Base-by-base conservation (phyloP, 441 rosid species). In the Cnidoscolus chayamansa region DNA sequence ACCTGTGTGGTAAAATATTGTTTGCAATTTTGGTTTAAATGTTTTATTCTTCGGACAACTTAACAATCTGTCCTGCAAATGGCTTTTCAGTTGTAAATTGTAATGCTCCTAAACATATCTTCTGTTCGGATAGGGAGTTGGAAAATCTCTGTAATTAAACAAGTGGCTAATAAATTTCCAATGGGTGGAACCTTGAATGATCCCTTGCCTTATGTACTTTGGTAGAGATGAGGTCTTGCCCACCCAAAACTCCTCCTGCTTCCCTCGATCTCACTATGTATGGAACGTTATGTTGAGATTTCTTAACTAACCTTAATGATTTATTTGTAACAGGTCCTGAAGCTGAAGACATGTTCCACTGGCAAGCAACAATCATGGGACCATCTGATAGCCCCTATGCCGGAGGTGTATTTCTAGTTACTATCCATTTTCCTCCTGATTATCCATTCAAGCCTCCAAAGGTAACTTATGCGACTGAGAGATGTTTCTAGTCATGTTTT, bases 361-460 rank as follows among this genome's bases (percentile, higher is more conserved):
- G 94, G 94, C 94, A 89, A 86, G 92, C 94, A 73, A 87, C 94
- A 56, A 89, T 89, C 6, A 89, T 85, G 94, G 92, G 94, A 56
- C 94, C 94, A 59, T 3, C 86, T 4, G 92, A 89, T 59, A 89
- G 94, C 70, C 94, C 92, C 45, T 89, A 84, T 79, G 57, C 89
- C 4, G 94, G 94, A 48, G 94, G 94, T 57, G 84, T 89, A 4
- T 89, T 89, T 72, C 84, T 86, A 70, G 85, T 89, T 30, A 70
- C 90, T 70, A 88, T 89, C 76, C 92, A 89, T 77, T 89, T 89
- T 80, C 92, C 94, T 47, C 91, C 90, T 0, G 90, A 87, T 76
- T 89, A 89, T 64, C 94, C 94, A 50, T 89, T 86, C 85, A 86
- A 63, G 66, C 66, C 66, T 37, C 66, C 66, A 37, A 63, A 63